phyloP scores from a whole-genome alignment of 345 rosid species.

The Arabidopsis suecica region DNA sequence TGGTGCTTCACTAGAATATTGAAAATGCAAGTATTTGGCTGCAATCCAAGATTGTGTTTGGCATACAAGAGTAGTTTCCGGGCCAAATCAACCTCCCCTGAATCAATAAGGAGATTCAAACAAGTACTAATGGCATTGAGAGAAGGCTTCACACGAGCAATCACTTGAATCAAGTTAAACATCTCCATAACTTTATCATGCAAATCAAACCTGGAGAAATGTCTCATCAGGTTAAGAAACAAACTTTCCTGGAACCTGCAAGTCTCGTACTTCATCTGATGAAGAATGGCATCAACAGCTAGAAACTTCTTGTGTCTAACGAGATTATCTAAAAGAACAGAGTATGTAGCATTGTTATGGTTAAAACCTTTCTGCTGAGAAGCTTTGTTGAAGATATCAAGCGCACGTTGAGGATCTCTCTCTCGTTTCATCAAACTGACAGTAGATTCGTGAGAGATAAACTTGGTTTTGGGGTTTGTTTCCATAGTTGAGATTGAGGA shows the following conservation, averaged over 20 bases:
- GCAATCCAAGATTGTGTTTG: slow-evolving; percentile 53
- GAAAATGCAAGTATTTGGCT: slow-evolving; percentile 88
- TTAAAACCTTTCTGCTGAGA: slow-evolving; percentile 74
- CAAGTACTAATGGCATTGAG: slow-evolving; percentile 83
- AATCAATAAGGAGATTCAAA: slow-evolving; percentile 76
- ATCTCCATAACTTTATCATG: slow-evolving; percentile 70
- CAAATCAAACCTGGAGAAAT: slow-evolving; percentile 58
- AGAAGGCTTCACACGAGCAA: slow-evolving; percentile 81
- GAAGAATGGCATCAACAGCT: slow-evolving; percentile 78
- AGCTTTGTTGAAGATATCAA: slow-evolving; percentile 71
- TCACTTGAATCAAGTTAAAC: slow-evolving; percentile 66
- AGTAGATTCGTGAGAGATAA: slow-evolving; percentile 68
- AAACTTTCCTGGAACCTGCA: slow-evolving; percentile 80
- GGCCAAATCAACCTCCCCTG: slow-evolving; percentile 63
- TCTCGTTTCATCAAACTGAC: slow-evolving; percentile 69
- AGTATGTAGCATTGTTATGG: slow-evolving; percentile 86
- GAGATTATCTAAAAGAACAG: slow-evolving; percentile 70
- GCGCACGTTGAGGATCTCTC: slow-evolving; percentile 73
- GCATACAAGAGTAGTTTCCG: slow-evolving; percentile 56
- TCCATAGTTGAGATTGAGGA: slow-evolving; percentile 39
- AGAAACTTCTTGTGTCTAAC: slow-evolving; percentile 67
- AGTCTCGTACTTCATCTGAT: slow-evolving; percentile 81
- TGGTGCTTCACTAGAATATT: slow-evolving; percentile 86
- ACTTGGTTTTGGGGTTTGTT: slow-evolving; percentile 51
- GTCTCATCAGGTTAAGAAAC: slow-evolving; percentile 80